Evolutionary conservation across 2,329 filamentous ascomycete species (phyloP).

Genomic region (Epichloe glyceriae): DNA sequence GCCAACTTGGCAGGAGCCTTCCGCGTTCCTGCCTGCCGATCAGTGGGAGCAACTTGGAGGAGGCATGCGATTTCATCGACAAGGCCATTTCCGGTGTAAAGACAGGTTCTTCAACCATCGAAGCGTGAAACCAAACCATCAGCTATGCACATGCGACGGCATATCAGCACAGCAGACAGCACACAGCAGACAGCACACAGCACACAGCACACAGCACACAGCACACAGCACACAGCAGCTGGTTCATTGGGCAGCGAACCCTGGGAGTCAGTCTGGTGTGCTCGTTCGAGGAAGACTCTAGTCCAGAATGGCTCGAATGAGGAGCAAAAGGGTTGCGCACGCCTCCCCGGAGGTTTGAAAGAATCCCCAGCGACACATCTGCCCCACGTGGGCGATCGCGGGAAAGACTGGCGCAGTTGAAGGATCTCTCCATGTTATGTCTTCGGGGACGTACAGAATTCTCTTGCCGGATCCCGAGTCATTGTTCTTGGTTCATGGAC

Average conservation of each 20-base stretch:
- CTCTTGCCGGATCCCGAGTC: background rate
- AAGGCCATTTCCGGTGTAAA: slow-evolving; percentile 2
- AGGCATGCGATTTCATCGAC: background rate
- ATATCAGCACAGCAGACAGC: background rate
- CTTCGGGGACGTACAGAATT: too few relatives aligned
- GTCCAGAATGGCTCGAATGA: too few relatives aligned
- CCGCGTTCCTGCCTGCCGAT: background rate
- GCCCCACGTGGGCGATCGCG: background rate
- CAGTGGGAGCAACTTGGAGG: too few relatives aligned
- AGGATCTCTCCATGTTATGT: too few relatives aligned
- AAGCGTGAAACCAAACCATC: background rate
- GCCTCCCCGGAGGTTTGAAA: background rate
- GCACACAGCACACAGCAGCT: background rate
- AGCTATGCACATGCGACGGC: background rate
- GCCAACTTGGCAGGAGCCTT: background rate
- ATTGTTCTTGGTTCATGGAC: background rate
- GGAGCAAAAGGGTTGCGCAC: too few relatives aligned
- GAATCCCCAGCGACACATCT: background rate
- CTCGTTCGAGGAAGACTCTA: too few relatives aligned
- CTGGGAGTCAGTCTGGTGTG: too few relatives aligned
- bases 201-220: background rate
- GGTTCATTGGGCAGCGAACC: background rate
- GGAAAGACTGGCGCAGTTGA: too few relatives aligned
- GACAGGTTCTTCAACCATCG: background rate
- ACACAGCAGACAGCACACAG: background rate